Evolutionary conservation across 1,284 basidiomycete genomes (phyloP).

Genomic region (Mycena citricolor): DNA sequence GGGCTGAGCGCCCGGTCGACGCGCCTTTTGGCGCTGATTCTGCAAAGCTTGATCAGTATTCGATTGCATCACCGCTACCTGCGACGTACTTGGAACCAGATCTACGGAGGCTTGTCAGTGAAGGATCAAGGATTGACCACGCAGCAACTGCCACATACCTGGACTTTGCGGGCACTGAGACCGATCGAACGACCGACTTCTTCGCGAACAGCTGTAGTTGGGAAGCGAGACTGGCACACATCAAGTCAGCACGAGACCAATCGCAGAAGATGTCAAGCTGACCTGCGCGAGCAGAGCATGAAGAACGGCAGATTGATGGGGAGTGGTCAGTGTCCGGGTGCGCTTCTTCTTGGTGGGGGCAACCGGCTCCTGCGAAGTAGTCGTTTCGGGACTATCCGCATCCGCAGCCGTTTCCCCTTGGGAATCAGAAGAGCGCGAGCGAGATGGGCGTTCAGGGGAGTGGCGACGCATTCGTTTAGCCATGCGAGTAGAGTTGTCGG

Average conservation of each 20-base stretch:
- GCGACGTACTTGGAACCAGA: constrained; percentile 77
- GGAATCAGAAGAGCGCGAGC: constrained; percentile 49
- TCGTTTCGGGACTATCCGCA: constrained; percentile 46
- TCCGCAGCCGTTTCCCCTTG: constrained; percentile 57
- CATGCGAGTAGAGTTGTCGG: constrained; percentile 17
- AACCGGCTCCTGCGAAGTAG: constrained; percentile 30
- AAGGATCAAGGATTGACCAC: constrained; percentile 4
- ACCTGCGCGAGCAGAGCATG: constrained; percentile 81
- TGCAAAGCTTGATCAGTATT: constrained; percentile 35
- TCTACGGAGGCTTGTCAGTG: constrained; percentile 46
- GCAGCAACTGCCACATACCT: constrained; percentile 51
- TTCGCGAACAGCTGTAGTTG: constrained; percentile 80
- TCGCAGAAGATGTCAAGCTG: constrained; percentile 23
- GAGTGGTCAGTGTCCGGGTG: constrained; percentile 79
- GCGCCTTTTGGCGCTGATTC: constrained; percentile 81
- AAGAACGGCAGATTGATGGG: constrained; percentile 78
- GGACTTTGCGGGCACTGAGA: constrained; percentile 81
- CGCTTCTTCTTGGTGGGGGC: constrained; percentile 67
- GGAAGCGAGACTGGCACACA: constrained; percentile 70
- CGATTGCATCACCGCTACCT: constrained; percentile 10
- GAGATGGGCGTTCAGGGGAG: constrained; percentile 30
- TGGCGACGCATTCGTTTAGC: constrained; percentile 28
- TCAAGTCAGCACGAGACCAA: constrained; percentile 13
- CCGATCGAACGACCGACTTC: constrained; percentile 82
- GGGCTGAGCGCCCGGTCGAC: constrained; percentile 51